Evolutionary conservation across 2,329 filamentous ascomycete species (phyloP), one percentile per base, ranked within the genome.

Genomic region (Phialophora chinensis): DNA sequence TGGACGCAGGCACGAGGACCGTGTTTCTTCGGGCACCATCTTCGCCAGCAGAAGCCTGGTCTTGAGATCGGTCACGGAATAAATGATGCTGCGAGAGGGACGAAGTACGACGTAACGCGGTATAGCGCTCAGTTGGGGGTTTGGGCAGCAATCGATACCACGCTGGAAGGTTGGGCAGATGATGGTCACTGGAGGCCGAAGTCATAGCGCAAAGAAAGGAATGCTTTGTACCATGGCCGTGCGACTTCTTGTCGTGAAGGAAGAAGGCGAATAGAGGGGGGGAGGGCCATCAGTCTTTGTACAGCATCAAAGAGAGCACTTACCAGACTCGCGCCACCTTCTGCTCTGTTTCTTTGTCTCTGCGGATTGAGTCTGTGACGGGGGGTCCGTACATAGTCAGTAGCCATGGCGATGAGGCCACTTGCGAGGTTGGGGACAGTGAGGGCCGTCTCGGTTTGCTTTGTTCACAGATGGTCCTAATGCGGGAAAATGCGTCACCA

Each of bases 111-210:
- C 61, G 65, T 63, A 83, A 73, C 71, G 78, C 77, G 72, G 76
- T 72, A 63, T 65, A 42, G 60, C 56, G 60, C 38, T 64, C 64
- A 38, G 66, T 63, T 10, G 80, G 79, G 63, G 77, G 77, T 66
- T 80, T 80, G 38, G 82, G 79, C 63, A 82, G 78, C 77, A 80
- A 79, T 74, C 82, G 79, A 75, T 79, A 82, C 65, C 66, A 67
- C 49, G 68, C 68, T 78, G 80, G 81, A 79, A 82, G 82, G 67
- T 71, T 60, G 57, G 57, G 57, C 17, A 60, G 69, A 35, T 58
- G 62, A 53, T 50, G 50, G 63, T 68, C 64, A 67, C 66, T 65
- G 66, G 70, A 67, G 25, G 59, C 59, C 63, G 70, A 62, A 69
- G 70, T 72, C 72, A 73, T 74, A 72, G 69, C 67, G 68, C 62